Percentiles rank a stretch among this genome's conserved stretches.
Conservation (phyloP, 805 yeast species). For the Myxozyma neotropica region DNA sequence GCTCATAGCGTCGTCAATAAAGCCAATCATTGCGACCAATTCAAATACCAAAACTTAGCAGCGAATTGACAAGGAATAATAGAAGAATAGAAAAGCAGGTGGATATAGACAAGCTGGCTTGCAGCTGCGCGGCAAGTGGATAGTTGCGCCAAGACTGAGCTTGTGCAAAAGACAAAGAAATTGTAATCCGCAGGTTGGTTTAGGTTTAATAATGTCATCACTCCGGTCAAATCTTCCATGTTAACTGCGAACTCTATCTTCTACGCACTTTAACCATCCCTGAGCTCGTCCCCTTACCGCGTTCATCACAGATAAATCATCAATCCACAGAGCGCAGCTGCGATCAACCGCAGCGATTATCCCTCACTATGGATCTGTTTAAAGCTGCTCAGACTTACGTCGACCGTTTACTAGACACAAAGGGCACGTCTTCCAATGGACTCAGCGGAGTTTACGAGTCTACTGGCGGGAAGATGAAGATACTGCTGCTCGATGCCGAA, state of each 20-base stretch:
- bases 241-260: neutral
- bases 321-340: no score
- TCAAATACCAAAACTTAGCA: neutral
- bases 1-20: constrained; percentile 18
- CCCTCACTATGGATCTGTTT: constrained; percentile 48
- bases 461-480: constrained; percentile 53
- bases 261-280: neutral
- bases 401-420: constrained; percentile 42
- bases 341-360: no score
- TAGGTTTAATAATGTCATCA: neutral
- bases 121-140: no score
- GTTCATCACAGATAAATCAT: no score
- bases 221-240: neutral
- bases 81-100: no score
- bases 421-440: constrained; percentile 28
- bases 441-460: constrained; percentile 38
- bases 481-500: constrained; percentile 72
- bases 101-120: no score
- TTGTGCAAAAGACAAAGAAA: neutral
- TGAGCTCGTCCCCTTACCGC: no score
- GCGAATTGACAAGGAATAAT: neutral
- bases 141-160: neutral
- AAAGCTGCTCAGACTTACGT: constrained; percentile 46
- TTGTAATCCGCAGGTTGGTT: neutral
- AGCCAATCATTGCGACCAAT: constrained; percentile 10